phyloP scores from a whole-genome alignment of 495 filamentous ascomycete species.

The Astrocystis sublimbata region DNA sequence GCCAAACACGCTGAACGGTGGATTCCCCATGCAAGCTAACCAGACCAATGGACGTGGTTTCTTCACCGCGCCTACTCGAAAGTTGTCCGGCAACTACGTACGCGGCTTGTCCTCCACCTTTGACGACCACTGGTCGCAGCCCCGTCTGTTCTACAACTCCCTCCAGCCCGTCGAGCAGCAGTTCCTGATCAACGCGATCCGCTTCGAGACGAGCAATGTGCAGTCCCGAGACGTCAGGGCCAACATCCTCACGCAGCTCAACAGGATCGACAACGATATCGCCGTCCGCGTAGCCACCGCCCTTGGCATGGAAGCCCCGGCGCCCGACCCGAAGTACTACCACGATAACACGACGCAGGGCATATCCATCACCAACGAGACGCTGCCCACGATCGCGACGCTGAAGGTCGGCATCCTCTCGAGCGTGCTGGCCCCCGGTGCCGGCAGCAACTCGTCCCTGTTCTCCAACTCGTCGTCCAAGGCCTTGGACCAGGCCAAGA shows the following conservation, averaged over 20 bases:
- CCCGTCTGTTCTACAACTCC: conserved; percentile 77
- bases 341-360: conserved; percentile 66
- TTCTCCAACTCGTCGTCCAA: too few relatives aligned
- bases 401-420: conserved; percentile 70
- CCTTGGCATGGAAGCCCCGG: conserved; percentile 58
- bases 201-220: conserved; percentile 69
- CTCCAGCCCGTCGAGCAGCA: conserved; percentile 70
- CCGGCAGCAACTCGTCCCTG: conserved; percentile 17
- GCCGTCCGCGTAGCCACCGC: conserved; percentile 65
- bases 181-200: conserved; percentile 74
- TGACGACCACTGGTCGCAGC: conserved; percentile 74
- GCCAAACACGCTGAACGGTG: conserved; percentile 67
- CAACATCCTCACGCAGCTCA: conserved; percentile 70
- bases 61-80: conserved; percentile 67
- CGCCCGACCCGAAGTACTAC: conserved; percentile 65
- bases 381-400: conserved; percentile 60
- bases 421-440: too few relatives aligned
- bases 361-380: conserved; percentile 60
- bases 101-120: conserved; percentile 66
- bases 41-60: conserved; percentile 69
- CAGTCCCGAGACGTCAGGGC: conserved; percentile 55
- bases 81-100: conserved; percentile 53
- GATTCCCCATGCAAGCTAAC: conserved; percentile 68
- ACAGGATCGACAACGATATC: conserved; percentile 68
- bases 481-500: conserved; percentile 47